Percentiles rank a stretch among this genome's conserved stretches.
Evolutionary conservation across 345 rosid genomes (phyloP).

Genomic region (Hibiscus trionum): DNA sequence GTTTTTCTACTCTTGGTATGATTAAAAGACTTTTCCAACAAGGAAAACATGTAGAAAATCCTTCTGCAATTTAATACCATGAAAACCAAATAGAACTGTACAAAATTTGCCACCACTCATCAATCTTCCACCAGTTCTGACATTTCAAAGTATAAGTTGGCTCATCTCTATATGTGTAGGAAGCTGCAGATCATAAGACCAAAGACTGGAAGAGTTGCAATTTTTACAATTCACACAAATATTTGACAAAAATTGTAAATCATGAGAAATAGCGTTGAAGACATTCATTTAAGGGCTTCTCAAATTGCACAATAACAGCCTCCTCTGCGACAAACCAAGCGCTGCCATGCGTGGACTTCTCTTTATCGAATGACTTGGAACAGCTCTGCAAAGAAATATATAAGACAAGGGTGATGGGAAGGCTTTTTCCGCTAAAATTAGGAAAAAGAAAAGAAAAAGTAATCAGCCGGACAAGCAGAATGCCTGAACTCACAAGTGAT

Average conservation of each 20-base stretch:
- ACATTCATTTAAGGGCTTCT: slow-evolving; percentile 32
- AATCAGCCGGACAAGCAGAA: not conserved
- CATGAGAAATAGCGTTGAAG: slow-evolving; percentile 32
- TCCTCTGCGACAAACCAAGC: slow-evolving; percentile 63
- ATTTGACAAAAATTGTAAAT: not conserved
- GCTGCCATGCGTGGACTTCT: slow-evolving; percentile 6
- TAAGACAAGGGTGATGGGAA: not conserved
- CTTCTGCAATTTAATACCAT: no score
- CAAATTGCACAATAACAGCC: slow-evolving; percentile 46
- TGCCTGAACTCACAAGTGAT: not conserved
- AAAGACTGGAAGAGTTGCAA: no score
- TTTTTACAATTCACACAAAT: no score
- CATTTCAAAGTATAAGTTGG: not conserved
- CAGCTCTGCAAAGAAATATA: slow-evolving; percentile 49
- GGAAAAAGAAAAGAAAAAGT: no score
- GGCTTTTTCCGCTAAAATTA: not conserved
- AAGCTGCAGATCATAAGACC: not conserved
- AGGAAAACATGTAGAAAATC: no score
- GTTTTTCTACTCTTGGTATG: no score
- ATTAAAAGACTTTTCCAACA: no score
- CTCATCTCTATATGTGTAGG: not conserved
- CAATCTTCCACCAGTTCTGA: not conserved
- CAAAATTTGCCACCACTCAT: no score
- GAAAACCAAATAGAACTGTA: no score
- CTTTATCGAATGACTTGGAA: slow-evolving; percentile 17